Evolutionary conservation across 2,329 filamentous ascomycete species (phyloP).

Genomic region (Nemania abortiva): DNA sequence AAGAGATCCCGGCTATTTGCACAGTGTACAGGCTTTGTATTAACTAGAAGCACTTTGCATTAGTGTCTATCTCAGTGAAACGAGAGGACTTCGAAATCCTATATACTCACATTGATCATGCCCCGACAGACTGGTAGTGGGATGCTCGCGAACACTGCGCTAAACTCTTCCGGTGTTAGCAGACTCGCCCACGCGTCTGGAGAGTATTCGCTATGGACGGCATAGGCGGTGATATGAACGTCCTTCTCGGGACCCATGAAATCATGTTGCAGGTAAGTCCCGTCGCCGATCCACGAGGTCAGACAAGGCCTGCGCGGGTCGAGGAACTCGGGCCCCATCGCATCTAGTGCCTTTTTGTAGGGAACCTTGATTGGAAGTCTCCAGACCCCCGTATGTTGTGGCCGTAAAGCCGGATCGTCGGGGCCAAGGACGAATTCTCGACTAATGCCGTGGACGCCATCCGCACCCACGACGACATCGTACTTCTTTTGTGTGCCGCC

Average conservation of each 20-base stretch:
- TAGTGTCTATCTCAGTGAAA: background rate
- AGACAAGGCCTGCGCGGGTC: constrained; percentile 45
- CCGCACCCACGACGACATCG: constrained; percentile 49
- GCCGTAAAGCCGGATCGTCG: constrained; percentile 40
- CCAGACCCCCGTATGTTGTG: constrained; percentile 48
- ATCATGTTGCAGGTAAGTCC: constrained; percentile 45
- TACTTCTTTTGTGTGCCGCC: constrained; percentile 49
- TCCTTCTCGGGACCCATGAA: constrained; percentile 46
- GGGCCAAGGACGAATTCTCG: constrained; percentile 46
- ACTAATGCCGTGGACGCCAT: constrained; percentile 44
- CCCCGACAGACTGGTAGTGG: constrained; percentile 44
- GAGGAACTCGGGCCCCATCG: constrained; percentile 46
- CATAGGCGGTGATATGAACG: constrained; percentile 47
- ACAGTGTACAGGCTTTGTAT: constrained; percentile 50
- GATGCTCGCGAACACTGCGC: constrained; percentile 45
- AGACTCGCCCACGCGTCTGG: constrained; percentile 47
- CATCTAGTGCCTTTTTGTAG: constrained; percentile 42
- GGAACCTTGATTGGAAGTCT: constrained; percentile 46
- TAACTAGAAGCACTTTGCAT: constrained; percentile 39
- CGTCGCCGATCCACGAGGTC: constrained; percentile 49
- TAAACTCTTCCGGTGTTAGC: constrained; percentile 50
- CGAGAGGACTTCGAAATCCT: background rate
- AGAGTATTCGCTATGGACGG: constrained; percentile 21
- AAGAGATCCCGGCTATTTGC: constrained; percentile 48
- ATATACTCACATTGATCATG: constrained; percentile 47